Conservation (phyloP, 257 asterid genomes). For the Pogostemon cablin region DNA sequence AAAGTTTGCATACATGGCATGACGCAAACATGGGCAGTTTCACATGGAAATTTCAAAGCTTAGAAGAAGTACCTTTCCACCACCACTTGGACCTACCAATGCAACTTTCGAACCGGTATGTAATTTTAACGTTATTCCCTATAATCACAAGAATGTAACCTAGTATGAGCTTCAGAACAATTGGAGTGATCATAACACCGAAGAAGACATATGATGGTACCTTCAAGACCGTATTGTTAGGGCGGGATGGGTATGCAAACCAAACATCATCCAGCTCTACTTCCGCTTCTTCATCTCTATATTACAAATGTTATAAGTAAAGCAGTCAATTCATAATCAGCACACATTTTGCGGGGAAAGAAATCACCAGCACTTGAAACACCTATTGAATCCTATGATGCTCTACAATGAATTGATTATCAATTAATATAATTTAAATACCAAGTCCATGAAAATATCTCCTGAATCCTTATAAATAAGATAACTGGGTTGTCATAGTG, state of each 20-base stretch:
- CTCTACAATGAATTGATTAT: background rate
- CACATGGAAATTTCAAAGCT: conserved; percentile 10
- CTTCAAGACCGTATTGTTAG: conserved; percentile 79
- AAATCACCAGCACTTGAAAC: background rate
- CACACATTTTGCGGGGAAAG: background rate
- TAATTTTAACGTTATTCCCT: conserved; percentile 74
- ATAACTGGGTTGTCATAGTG: background rate
- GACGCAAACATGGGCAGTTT: background rate
- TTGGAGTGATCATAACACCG: conserved; percentile 22
- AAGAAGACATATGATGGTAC: conserved; percentile 41
- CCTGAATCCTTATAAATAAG: background rate
- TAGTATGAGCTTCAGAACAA: conserved; percentile 17
- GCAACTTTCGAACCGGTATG: conserved; percentile 84
- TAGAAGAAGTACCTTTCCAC: conserved; percentile 68
- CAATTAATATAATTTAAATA: background rate
- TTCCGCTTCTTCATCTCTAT: conserved; percentile 76
- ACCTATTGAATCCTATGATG: conserved; percentile 5
- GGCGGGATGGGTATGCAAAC: conserved; percentile 95
- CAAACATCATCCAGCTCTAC: conserved; percentile 82
- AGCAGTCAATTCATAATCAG: conserved; percentile 2
- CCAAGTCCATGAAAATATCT: background rate
- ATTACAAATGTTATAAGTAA: conserved; percentile 13
- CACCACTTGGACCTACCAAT: conserved; percentile 92
- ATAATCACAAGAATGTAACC: conserved; percentile 27
- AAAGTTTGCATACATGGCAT: background rate